Base-by-base conservation (phyloP, 495 filamentous ascomycete species). In the Tuber calosporum region DNA sequence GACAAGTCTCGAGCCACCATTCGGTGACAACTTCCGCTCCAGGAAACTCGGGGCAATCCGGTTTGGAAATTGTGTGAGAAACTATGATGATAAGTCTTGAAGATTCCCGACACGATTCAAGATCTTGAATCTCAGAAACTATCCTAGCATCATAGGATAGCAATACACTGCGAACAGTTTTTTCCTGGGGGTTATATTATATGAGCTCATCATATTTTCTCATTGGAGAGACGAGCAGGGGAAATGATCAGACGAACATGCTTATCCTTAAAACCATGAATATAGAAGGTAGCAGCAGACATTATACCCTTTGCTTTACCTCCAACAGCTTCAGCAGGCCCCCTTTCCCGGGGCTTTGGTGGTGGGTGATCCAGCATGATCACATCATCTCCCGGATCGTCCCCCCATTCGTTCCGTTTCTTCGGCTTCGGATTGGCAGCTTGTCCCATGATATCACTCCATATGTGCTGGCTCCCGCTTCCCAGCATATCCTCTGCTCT, bases 1-100 rank as follows among this genome's bases (percentile, higher is more conserved):
- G 83, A 81, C 94, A 98, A 66, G 88, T 86, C 83, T 99, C 95
- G 48, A 98, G 85, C 89, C 94, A 99, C 86, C 94, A 95, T 76
- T 97, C 92, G 15, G 92, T 97, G 48, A 96, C 90, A 66, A 89
- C 82, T 2, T 66, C 53, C 83, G 82, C 71, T 84, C 83, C 72
- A 82, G 84, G 43, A 85, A 84, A 7, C 83, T 83, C 75, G 82
- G 81, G 69, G 85, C 84, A 73, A 84, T 79, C 71, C 19, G 79
- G 77, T 43, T 73, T 79, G 20, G 83, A 81, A 20, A 83, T 84
- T 53, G 83, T 84, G 77, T 89, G 87, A 11, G 89, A 87, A 34
- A 89, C 85, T 70, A 90, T 84, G 38, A 88, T 82, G 75, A 85
- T 89, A 2, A 85, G 20, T 82, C 83, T 26, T 83, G 82, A n/a